Conservation (phyloP, 345 rosid genomes). For the Odontarrhena argentea region DNA sequence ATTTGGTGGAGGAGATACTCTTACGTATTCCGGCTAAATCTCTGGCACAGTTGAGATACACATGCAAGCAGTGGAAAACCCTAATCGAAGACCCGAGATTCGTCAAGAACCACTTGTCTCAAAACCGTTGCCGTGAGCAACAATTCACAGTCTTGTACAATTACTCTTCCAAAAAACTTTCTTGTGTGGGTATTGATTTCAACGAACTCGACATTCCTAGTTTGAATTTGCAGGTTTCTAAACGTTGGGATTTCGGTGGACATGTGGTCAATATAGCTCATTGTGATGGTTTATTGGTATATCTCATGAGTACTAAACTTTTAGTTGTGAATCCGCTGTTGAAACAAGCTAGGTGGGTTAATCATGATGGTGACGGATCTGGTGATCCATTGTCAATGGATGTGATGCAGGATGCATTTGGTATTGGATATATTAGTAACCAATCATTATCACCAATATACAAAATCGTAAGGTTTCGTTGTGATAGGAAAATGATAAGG, state of each 20-base stretch:
- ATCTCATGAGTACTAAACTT: background rate
- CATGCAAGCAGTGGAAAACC: conserved; percentile 5
- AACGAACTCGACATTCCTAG: too few species aligned
- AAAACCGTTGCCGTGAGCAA: conserved; percentile 14
- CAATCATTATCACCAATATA: background rate
- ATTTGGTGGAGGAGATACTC: conserved; percentile 22
- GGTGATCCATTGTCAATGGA: background rate
- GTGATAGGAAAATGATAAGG: background rate
- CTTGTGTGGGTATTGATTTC: background rate
- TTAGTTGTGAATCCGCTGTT: conserved; percentile 6
- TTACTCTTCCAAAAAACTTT: background rate
- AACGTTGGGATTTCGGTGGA: too few species aligned
- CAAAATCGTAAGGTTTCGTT: conserved; percentile 16
- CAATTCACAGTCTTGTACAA: conserved; percentile 1
- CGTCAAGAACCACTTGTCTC: background rate
- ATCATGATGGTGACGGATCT: background rate
- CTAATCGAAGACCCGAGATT: conserved; percentile 6
- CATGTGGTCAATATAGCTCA: background rate
- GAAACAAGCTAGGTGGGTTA: conserved; percentile 17
- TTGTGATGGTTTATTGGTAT: conserved; percentile 16
- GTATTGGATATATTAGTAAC: conserved; percentile 20
- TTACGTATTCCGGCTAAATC: background rate
- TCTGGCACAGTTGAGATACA: background rate
- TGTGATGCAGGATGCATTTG: conserved; percentile 1
- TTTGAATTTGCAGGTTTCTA: background rate